These are phyloP conservation scores for Hordeum marinum DNA, from an alignment of 176 grass and related monocot genomes.

Conservation along the genomic window DNA sequence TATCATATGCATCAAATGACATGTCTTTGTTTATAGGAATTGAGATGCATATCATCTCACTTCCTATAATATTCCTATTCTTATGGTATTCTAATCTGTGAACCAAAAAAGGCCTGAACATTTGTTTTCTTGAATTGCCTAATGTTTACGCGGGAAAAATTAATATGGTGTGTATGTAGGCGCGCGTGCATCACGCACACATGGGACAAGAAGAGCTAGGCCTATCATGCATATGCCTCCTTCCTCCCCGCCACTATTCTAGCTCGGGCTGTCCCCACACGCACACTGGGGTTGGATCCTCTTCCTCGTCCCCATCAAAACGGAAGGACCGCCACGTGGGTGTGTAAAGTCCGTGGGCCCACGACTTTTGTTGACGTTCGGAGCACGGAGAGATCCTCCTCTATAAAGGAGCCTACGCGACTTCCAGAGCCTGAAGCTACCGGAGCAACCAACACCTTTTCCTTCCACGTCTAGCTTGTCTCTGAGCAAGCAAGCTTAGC, in stretches of 20 bases:
- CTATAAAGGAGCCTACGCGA: not conserved
- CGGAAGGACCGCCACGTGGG: not conserved
- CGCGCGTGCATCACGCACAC: not conserved
- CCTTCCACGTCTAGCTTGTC: not conserved
- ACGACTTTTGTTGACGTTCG: not conserved
- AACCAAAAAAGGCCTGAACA: no score
- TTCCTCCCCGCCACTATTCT: not conserved
- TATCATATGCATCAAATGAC: no score
- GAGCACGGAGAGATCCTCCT: not conserved
- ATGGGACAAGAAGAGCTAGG: not conserved
- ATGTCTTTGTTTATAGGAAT: no score
- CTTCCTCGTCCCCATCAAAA: not conserved
- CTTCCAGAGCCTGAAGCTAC: not conserved
- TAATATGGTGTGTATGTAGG: no score
- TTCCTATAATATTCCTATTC: no score
- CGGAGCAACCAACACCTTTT: not conserved
- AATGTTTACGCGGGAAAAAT: no score
- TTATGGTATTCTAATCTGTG: no score
- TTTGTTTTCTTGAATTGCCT: no score
- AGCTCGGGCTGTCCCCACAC: not conserved
- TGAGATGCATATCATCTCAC: no score
- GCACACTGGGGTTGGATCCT: not conserved
- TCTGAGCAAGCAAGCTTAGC: not conserved
- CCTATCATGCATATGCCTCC: not conserved
- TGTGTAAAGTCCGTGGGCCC: not conserved